A percentile compares a stretch with the other conserved stretches of the same genome.
phyloP scores from a whole-genome alignment of 768 basidiomycete species.

The Tulasnella sp. region DNA sequence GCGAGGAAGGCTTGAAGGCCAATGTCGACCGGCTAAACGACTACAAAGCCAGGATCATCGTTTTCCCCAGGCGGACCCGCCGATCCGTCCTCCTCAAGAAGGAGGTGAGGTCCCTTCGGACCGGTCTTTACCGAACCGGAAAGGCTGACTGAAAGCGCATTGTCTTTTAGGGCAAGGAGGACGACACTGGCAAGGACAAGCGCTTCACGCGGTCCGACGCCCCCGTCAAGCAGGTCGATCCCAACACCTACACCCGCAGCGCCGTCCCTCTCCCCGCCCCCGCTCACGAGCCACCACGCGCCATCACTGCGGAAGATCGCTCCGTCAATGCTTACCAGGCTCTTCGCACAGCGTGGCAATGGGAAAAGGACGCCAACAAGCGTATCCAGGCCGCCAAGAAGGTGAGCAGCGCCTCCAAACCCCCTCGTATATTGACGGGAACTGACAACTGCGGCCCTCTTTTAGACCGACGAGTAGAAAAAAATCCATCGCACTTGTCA shows the following conservation, averaged over 20 bases:
- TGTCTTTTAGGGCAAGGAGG: constrained; percentile 9
- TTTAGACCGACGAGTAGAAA: constrained; percentile 4
- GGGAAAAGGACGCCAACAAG: constrained; percentile 76
- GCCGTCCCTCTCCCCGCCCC: constrained; percentile 69
- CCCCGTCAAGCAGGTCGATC: constrained; percentile 40
- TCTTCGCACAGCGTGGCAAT: constrained; percentile 82
- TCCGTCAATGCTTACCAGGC: constrained; percentile 86
- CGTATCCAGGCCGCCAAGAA: constrained; percentile 22
- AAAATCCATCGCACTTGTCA: not conserved
- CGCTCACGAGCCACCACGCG: constrained; percentile 82
- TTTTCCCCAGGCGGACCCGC: constrained; percentile 94
- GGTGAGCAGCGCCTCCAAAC: not conserved
- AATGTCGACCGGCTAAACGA: constrained; percentile 94
- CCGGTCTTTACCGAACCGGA: not conserved
- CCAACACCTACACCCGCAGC: constrained; percentile 71
- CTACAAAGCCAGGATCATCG: constrained; percentile 89
- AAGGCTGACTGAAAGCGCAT: not conserved
- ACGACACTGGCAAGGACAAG: constrained; percentile 4
- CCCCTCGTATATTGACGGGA: not conserved
- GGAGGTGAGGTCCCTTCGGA: constrained; percentile 38
- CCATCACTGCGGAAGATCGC: constrained; percentile 89
- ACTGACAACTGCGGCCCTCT: not conserved
- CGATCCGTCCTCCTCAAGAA: constrained; percentile 75
- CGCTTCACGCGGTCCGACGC: constrained; percentile 4
- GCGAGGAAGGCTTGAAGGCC: constrained; percentile 93